phyloP scores from a whole-genome alignment of 2,329 filamentous ascomycete species.

The Xylaria polymorpha region DNA sequence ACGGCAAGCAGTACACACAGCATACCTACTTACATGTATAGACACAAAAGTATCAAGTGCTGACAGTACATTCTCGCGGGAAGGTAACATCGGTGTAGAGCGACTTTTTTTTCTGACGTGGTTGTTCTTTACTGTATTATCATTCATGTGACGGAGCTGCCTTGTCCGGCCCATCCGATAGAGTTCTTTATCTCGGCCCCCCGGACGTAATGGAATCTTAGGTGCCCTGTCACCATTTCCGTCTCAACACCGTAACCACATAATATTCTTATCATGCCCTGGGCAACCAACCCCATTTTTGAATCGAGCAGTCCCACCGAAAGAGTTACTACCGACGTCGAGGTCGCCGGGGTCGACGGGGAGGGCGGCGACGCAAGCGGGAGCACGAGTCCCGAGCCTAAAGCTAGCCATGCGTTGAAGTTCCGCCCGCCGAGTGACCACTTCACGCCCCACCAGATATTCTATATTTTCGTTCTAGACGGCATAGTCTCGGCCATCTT shows the following conservation, averaged over 20 bases:
- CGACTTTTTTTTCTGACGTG: background rate
- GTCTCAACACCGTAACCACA: background rate
- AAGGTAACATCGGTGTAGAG: constrained; percentile 16
- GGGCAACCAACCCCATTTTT: constrained; percentile 46
- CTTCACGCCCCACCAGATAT: constrained; percentile 57
- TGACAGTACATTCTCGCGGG: background rate
- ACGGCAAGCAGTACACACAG: background rate
- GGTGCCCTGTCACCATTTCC: background rate
- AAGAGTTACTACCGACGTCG: constrained; percentile 36
- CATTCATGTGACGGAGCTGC: constrained; percentile 10
- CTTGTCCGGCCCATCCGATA: constrained; percentile 21
- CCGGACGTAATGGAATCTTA: background rate
- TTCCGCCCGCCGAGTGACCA: constrained; percentile 52
- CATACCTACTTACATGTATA: background rate
- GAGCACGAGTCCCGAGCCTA: constrained; percentile 24
- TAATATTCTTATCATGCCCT: constrained; percentile 42
- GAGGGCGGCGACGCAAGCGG: constrained; percentile 3
- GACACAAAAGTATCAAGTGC: background rate
- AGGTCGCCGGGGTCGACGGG: constrained; percentile 23
- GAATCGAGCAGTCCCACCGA: constrained; percentile 21
- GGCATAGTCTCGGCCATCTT: constrained; percentile 5
- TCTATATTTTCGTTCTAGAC: constrained; percentile 3
- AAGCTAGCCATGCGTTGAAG: constrained; percentile 4
- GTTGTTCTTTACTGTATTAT: constrained; percentile 1
- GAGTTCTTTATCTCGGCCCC: constrained; percentile 8